A percentile compares a stretch with the other conserved stretches of the same genome.
These are phyloP conservation scores for Smittium culicis DNA, from an alignment of 371 early-diverging fungal species.

Conservation along the genomic window DNA sequence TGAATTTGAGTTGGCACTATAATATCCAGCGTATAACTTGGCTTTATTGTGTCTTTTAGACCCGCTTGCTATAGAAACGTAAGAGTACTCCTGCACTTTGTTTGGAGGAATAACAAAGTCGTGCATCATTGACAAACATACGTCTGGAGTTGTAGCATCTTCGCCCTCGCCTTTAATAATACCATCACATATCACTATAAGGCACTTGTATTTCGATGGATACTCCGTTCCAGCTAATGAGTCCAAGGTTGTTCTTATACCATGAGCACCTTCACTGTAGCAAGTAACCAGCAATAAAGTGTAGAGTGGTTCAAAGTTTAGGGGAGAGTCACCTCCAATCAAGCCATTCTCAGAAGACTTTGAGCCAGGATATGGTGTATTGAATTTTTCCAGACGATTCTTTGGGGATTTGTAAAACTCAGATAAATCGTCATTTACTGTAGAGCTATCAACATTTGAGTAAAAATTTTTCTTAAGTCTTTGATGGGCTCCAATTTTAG, in stretches of 20 bases:
- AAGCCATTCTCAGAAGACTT: background rate
- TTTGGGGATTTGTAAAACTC: background rate
- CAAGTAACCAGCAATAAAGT: constrained; percentile 77
- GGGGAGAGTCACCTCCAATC: constrained; percentile 38
- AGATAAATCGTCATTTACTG: background rate
- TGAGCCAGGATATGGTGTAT: background rate
- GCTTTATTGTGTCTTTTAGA: constrained; percentile 82
- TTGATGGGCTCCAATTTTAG: background rate
- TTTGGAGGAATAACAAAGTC: constrained; percentile 69
- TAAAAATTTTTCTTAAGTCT: background rate
- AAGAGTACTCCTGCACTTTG: constrained; percentile 77
- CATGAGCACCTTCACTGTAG: constrained; percentile 90
- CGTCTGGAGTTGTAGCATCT: constrained; percentile 89
- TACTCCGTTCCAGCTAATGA: constrained; percentile 80
- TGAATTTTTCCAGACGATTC: background rate
- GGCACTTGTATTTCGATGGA: constrained; percentile 82
- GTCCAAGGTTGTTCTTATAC: constrained; percentile 79
- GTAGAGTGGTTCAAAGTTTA: constrained; percentile 52
- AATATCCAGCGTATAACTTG: constrained; percentile 95
- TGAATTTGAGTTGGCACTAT: constrained; percentile 47
- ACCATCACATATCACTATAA: constrained; percentile 81
- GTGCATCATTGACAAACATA: constrained; percentile 87
- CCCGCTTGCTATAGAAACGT: constrained; percentile 83
- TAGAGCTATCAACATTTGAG: background rate
- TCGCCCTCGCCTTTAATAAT: constrained; percentile 92